Evolutionary conservation across 164 flowering plant species (phyloP), one percentile per base, ranked within the genome.

Genomic region (Magnolia sinica): DNA sequence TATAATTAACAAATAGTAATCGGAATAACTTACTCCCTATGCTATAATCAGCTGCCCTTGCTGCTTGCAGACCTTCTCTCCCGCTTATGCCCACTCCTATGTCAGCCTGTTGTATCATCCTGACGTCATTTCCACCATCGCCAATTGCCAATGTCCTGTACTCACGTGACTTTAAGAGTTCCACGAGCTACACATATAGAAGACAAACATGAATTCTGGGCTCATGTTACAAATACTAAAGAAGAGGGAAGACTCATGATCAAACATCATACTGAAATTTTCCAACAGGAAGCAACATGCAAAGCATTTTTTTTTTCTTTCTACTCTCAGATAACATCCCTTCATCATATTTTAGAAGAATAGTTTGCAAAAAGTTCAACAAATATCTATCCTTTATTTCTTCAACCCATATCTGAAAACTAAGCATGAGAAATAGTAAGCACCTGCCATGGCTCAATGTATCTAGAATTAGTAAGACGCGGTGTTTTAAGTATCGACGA

Each of bases 71-170:
- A 63, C 99, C 99, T 85, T 96, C 99, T 88, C 99, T 88, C 69
- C 98, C 99, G 82, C 99, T 96, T 73, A 96, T 96, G 77, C 99
- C 99, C 74, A 96, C 99, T 55, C 99, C 99, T 80, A 96, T 92
- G 76, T 96, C 98, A 81, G 99, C 99, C 85, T 92, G 96, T 74
- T 96, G 99, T 74, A 96, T 96, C 99, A 96, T 96, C 84, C 98
- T 86, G 78, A 96, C 99, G 84, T 96, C 99, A 90, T 96, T 96
- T 75, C 99, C 99, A 79, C 99, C 99, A 87, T 96, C 99, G 69
- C 99, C 99, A 84, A 96, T 91, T 52, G 99, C 99, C 78, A 96
- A 81, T 52, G 98, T 96, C 86, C 98, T 87, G 81, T 96, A 96
- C 61, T 96, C 99, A 80, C 98, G 92, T 72, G 91, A 91, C 81